A percentile compares a stretch with the other conserved stretches of the same genome.
Conservation (phyloP, 352 stramenopile species). For the Phytopythium sindhum region DNA sequence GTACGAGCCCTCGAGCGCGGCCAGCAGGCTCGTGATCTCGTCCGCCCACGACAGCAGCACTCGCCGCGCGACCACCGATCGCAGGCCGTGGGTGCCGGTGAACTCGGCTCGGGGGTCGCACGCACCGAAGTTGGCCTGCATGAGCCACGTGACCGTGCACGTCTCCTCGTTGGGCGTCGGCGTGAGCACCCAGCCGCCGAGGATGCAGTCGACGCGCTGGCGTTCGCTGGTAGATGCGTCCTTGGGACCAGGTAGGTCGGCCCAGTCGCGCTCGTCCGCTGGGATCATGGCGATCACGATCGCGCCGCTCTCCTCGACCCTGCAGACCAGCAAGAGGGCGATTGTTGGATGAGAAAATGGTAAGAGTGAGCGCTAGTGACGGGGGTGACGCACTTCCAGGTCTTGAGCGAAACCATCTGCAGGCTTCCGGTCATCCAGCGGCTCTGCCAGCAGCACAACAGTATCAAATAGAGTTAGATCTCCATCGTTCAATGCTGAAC, state of each 20-base stretch:
- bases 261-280: conserved; percentile 36
- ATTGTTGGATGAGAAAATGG: not conserved
- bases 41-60: conserved; percentile 47
- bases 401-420: conserved; percentile 64
- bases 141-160: conserved; percentile 74
- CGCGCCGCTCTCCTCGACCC: conserved; percentile 59
- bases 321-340: conserved; percentile 13
- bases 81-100: conserved; percentile 34
- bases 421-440: conserved; percentile 31
- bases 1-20: conserved; percentile 38
- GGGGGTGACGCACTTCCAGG: conserved; percentile 48
- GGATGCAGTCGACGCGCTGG: conserved; percentile 55
- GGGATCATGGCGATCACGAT: conserved; percentile 71
- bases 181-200: conserved; percentile 64
- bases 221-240: not conserved
- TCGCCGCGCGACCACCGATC: conserved; percentile 29
- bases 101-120: conserved; percentile 55
- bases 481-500: not conserved
- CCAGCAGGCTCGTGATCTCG: conserved; percentile 47
- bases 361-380: not conserved
- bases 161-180: conserved; percentile 56
- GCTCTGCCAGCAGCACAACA: conserved; percentile 5
- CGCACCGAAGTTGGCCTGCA: conserved; percentile 71
- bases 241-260: not conserved
- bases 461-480: not conserved